Evolutionary conservation across 2,329 filamentous ascomycete species (phyloP), one percentile per base, ranked within the genome.

Genomic region (Xylaria sp.): DNA sequence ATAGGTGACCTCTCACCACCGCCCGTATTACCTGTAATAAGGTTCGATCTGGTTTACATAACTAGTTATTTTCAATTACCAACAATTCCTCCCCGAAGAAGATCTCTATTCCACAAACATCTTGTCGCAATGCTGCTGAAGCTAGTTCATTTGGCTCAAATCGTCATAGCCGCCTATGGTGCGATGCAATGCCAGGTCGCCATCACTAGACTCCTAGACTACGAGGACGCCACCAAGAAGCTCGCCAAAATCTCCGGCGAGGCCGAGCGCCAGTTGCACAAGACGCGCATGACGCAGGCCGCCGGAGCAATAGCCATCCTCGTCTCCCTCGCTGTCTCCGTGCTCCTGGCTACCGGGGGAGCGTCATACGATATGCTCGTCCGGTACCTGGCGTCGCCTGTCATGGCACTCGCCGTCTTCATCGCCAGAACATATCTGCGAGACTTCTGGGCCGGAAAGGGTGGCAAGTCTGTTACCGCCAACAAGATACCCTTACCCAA

Each of bases 161-260:
- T 80, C 18, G 72, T 76, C 18, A 79, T 84, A 37, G 75, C 78
- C n/a, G 76, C 72, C 54, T 85, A 83, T 72, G 83, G 82, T 71
- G 80, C 78, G 51, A 79, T 79, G 63, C 77, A 82, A 18, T 82
- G 82, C 61, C 82, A 79, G 68, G 74, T 79, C 54, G 79, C 83
- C 53, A 82, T 84, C 72, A 78, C 73, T 44, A 83, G 83, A 65
- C 79, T 85, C 4, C 78, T 77, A 37, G 79, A 79, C 60, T 85
- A 85, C 72, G 83, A 85, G 72, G 76, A 80, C n/a, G 79, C 79
- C 29, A 76, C 77, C 51, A 77, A 84, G 72, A 83, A 82, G 70
- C 78, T 81, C 18, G 83, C 84, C 9, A 79, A 83, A 69, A 81
- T 81, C 75, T 84, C 82, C 2, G 78, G 79, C 35, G 79, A 79